Evolutionary conservation across 495 filamentous ascomycete genomes (phyloP), one percentile per base, ranked within the genome.

Genomic region (Collariella sp.): DNA sequence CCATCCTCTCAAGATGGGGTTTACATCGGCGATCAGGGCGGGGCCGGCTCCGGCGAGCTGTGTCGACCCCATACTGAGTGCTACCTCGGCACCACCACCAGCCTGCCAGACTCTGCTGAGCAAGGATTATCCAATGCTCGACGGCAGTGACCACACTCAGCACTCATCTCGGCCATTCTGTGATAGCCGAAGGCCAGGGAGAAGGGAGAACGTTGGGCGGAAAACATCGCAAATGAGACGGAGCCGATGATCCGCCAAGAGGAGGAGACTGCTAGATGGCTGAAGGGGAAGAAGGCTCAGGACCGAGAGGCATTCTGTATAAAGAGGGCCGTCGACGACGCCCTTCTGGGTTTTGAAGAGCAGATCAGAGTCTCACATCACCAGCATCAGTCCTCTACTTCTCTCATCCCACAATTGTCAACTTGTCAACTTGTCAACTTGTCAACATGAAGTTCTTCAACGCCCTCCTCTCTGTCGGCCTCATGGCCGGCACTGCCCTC

Each of bases 381-480:
- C n/a, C 47, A 51, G 11, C 33, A 51, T 26, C 57, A 44, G 24
- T 34, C 33, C 20, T 6, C 29, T 36, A 38, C 7, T 23, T 36
- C 20, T 38, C 29, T 20, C 16, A 29, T 20, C 12, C 11, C 18
- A 6, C 4, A n/a, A 2, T 2, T 22, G 0, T 5, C 2, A 10
- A 7, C 24, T 15, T 2, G 12, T 13, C n/a, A n/a, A n/a, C n/a
- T n/a, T n/a, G n/a, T 34, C 7, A 19, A 50, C 6, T 33, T 15
- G 31, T 36, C 57, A 53, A 44, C 13, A 60, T 60, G 57, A 60
- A 56, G 39, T 45, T 56, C 48, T 16, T 33, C 6, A 15, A 47
- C 44, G 33, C 44, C 33, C 39, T 63, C 31, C 33, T 63, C 15
- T 52, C 61, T 22, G 55, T 56, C 34, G 58, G 50, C 43, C 33